These are phyloP conservation scores for Apostasia shenzhenica DNA, from an alignment of 106 monocot genomes.

Conservation along the genomic window DNA sequence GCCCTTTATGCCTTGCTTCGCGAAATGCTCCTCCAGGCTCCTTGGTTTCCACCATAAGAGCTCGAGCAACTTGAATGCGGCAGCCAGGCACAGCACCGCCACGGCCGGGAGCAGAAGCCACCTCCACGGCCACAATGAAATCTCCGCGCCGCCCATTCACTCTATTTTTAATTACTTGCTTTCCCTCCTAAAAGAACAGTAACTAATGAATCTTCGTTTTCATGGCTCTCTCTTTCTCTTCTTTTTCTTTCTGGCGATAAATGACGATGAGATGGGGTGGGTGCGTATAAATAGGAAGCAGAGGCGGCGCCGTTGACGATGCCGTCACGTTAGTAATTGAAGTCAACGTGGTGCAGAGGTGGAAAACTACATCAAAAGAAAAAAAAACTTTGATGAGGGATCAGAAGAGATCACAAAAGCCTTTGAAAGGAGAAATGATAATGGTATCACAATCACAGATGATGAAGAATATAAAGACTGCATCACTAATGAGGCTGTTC, in stretches of 20 bases:
- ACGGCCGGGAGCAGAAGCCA: conserved; percentile 11
- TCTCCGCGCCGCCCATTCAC: neutral
- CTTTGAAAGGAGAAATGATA: too few relatives aligned
- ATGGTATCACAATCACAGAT: too few relatives aligned
- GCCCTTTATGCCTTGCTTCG: conserved; percentile 62
- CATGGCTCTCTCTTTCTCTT: neutral
- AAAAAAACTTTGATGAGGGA: too few relatives aligned
- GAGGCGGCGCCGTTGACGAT: conserved; percentile 37
- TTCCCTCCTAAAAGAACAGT: too few relatives aligned
- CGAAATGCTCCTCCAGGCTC: conserved; percentile 54
- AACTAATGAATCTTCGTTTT: too few relatives aligned
- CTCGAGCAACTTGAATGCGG: conserved; percentile 34
- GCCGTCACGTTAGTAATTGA: neutral
- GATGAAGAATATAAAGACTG: too few relatives aligned
- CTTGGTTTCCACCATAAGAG: conserved; percentile 63
- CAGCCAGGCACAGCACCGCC: conserved; percentile 13
- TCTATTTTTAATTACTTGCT: too few relatives aligned
- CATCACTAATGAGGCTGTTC: too few relatives aligned
- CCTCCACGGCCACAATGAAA: conserved; percentile 10
- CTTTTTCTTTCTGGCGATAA: neutral
- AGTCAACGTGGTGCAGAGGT: too few relatives aligned
- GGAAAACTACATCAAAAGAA: too few relatives aligned
- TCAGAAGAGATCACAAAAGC: too few relatives aligned
- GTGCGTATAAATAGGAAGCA: neutral
- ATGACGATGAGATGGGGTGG: conserved; percentile 9